Percentiles rank a stretch among this genome's conserved stretches.
Evolutionary conservation across 179 eudicot species (phyloP).

Genomic region (Camellia oleifera): DNA sequence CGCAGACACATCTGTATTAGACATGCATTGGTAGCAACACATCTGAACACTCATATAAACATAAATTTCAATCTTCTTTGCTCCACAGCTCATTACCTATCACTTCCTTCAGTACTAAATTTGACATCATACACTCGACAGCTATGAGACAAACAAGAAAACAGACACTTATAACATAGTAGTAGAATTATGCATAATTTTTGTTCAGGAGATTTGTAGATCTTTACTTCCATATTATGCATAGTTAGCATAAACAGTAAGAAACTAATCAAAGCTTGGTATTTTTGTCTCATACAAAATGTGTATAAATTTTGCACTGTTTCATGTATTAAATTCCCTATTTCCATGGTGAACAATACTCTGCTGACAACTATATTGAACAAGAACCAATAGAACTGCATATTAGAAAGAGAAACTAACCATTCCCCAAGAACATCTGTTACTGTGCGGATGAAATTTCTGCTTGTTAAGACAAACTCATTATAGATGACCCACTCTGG

Average conservation of each 20-base stretch:
- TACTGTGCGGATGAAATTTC: constrained; percentile 87
- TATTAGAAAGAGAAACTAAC: constrained; percentile 36
- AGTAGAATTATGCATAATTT: background rate
- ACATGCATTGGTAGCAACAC: background rate
- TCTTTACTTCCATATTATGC: background rate
- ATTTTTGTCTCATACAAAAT: background rate
- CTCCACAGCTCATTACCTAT: background rate
- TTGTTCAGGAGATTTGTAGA: background rate
- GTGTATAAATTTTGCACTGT: background rate
- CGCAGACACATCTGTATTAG: background rate
- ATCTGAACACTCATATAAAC: background rate
- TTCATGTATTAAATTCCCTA: background rate
- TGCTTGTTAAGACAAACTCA: constrained; percentile 83
- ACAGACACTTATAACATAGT: no score
- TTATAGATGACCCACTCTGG: constrained; percentile 99
- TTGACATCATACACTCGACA: background rate
- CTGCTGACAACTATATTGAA: background rate
- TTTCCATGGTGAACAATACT: background rate
- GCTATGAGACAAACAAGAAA: background rate
- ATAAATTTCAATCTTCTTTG: background rate
- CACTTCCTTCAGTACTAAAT: background rate
- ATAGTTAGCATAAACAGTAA: no score
- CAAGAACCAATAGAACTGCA: background rate
- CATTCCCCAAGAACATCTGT: constrained; percentile 94
- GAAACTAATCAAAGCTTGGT: no score